Evolutionary conservation across 2,329 filamentous ascomycete genomes (phyloP).

Genomic region (Neurospora sp.): DNA sequence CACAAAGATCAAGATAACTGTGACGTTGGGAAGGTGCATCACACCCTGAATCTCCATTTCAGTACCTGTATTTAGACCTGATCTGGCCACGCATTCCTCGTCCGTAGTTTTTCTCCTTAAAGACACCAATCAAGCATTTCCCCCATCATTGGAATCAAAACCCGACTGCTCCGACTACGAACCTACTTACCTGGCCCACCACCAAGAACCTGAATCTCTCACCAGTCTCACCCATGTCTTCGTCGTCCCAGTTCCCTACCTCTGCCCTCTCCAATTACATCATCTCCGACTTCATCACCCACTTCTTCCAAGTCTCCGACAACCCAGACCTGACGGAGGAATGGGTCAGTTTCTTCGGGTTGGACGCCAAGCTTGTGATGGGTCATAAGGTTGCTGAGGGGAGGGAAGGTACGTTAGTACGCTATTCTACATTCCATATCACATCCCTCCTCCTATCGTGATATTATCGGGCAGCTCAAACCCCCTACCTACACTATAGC

Average conservation of each 20-base stretch:
- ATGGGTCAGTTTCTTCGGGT: constrained; percentile 32
- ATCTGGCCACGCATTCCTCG: too few relatives aligned
- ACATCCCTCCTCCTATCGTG: background rate
- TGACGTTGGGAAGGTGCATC: too few relatives aligned
- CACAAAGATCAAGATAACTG: background rate
- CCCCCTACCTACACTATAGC: too few relatives aligned
- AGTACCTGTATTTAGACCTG: too few relatives aligned
- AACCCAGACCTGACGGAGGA: constrained; percentile 29
- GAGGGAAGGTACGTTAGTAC: constrained; percentile 19
- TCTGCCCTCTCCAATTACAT: too few relatives aligned
- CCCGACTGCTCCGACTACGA: constrained; percentile 12
- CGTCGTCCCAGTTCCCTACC: too few relatives aligned
- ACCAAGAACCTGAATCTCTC: constrained; percentile 2
- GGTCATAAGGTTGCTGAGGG: constrained; percentile 29
- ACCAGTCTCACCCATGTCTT: too few relatives aligned
- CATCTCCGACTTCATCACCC: constrained; percentile 28
- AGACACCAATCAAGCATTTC: too few relatives aligned
- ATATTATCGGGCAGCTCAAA: too few relatives aligned
- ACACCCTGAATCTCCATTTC: too few relatives aligned
- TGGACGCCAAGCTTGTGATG: constrained; percentile 32
- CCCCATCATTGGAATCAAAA: background rate
- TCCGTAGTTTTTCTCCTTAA: too few relatives aligned
- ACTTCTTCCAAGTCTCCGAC: constrained; percentile 36
- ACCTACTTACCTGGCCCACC: constrained; percentile 20
- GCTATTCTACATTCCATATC: background rate